Evolutionary conservation across 805 yeast genomes (phyloP).

Genomic region (Teunomyces funiuensis): DNA sequence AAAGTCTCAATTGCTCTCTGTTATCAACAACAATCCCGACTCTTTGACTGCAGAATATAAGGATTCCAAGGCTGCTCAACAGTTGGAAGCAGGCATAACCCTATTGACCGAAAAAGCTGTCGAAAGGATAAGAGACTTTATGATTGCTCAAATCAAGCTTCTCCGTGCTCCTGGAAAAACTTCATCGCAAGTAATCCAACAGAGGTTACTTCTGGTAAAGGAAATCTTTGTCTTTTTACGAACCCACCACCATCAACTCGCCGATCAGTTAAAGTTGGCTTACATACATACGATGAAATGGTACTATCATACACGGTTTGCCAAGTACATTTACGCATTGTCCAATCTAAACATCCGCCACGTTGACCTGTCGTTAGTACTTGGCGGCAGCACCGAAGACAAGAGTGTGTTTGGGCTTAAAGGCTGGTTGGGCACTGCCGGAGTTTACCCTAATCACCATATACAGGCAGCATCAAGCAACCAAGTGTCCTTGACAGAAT

Average conservation of each 20-base stretch:
- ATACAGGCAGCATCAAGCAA: constrained; percentile 6
- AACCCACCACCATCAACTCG: constrained; percentile 57
- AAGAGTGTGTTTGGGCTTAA: constrained; percentile 23
- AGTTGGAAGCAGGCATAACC: constrained; percentile 40
- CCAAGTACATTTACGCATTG: constrained; percentile 70
- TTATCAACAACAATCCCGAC: constrained; percentile 21
- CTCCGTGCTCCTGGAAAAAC: constrained; percentile 54
- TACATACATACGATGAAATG: constrained; percentile 88
- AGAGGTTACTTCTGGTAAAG: constrained; percentile 58
- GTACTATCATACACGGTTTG: constrained; percentile 83
- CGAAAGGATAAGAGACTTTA: constrained; percentile 72
- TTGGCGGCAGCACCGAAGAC: constrained; percentile 46
- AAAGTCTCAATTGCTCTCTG: constrained; percentile 53
- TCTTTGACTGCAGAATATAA: constrained; percentile 14
- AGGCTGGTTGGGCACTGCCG: constrained; percentile 23
- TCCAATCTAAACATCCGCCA: constrained; percentile 57
- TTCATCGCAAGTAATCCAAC: constrained; percentile 76
- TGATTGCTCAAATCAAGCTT: constrained; percentile 63
- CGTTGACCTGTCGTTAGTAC: constrained; percentile 55
- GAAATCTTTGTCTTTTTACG: constrained; percentile 61
- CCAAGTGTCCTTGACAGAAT: constrained; percentile 45
- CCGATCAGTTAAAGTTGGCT: constrained; percentile 72
- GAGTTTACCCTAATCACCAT: constrained; percentile 4
- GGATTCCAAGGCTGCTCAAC: constrained; percentile 25
- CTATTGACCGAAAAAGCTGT: constrained; percentile 60